Evolutionary conservation across 495 filamentous ascomycete species (phyloP), one percentile per base, ranked within the genome.

Genomic region (Tuber microsphaerosporum): DNA sequence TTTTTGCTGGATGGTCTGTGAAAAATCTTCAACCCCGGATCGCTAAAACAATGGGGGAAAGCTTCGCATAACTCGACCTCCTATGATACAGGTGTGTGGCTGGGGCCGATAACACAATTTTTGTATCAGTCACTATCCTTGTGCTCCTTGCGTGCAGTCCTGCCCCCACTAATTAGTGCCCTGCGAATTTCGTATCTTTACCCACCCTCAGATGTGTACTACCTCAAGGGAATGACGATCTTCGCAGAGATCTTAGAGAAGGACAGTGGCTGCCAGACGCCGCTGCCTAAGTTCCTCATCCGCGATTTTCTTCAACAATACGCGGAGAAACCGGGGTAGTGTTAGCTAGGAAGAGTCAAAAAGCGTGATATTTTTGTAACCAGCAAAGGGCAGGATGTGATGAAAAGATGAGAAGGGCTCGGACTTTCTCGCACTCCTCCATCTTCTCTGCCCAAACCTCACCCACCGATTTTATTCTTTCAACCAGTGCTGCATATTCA

Each of bases 371-470:
- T 34, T 48, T 26, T 45, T 73, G 31, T 41, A 16, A 72, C 74
- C 31, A 34, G 48, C 14, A 19, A 73, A 45, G 44, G 14, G 69
- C 51, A 39, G 42, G 69, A 31, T 43, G 34, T 12, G 14, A 14
- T 71, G 43, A 31, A 26, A 39, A n/a, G 9, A 71, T 43, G 42
- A 10, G 9, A 74, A 69, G 69, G 20, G 39, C 71, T 70, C 79
- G 68, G 61, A 82, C 80, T 75, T 80, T 81, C 71, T 82, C 80
- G 45, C 79, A 79, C 19, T 79, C 76, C 44, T 81, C 80, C 80
- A 82, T 79, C 56, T 78, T 81, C 48, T 75, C 78, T 31, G 43
- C 26, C 79, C 79, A 81, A 71, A 73, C 73, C 48, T 75, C 79
- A 26, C 76, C 80, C 45, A 81, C 74, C 39, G 42, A 65, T 37